phyloP scores from a whole-genome alignment of 345 rosid species.

The Boechera retrofracta region DNA sequence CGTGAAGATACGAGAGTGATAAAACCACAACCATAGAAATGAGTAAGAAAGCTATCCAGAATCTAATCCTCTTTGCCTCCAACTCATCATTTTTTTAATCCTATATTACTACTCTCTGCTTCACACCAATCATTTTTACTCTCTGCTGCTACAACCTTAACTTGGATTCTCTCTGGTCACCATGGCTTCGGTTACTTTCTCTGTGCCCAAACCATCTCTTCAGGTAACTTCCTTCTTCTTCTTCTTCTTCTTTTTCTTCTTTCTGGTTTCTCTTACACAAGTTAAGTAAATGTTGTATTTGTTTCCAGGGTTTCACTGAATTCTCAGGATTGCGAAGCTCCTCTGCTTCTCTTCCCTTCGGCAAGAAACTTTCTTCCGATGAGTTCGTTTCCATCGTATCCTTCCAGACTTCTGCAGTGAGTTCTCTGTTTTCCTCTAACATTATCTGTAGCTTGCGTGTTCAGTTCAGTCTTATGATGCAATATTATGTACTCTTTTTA shows the following conservation, averaged over 20 bases:
- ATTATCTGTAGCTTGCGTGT: neutral
- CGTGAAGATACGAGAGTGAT: constrained; percentile 23
- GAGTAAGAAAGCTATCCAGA: constrained; percentile 65
- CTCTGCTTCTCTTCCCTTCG: constrained; percentile 61
- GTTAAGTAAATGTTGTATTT: constrained; percentile 16
- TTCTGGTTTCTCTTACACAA: neutral
- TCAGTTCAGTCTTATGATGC: constrained; percentile 25
- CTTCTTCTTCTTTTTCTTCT: neutral
- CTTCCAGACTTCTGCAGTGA: constrained; percentile 84
- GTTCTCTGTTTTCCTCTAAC: constrained; percentile 35
- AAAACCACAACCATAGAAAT: constrained; percentile 42
- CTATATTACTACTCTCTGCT: constrained; percentile 32
- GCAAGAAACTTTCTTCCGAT: constrained; percentile 65
- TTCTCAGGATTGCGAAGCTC: constrained; percentile 78
- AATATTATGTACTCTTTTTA: no score
- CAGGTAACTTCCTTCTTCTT: constrained; percentile 53
- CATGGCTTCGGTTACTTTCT: constrained; percentile 88
- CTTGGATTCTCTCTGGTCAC: constrained; percentile 24
- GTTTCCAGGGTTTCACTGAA: constrained; percentile 66
- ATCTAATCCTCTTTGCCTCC: constrained; percentile 69
- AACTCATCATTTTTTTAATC: constrained; percentile 34
- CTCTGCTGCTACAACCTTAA: constrained; percentile 35
- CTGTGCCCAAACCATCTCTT: constrained; percentile 82
- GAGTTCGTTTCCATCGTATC: constrained; percentile 66
- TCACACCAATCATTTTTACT: constrained; percentile 12